A percentile compares a stretch with the other conserved stretches of the same genome.
These are phyloP conservation scores for Leptographium wingfieldii DNA, from an alignment of 2,329 filamentous ascomycete genomes.

Conservation along the genomic window DNA sequence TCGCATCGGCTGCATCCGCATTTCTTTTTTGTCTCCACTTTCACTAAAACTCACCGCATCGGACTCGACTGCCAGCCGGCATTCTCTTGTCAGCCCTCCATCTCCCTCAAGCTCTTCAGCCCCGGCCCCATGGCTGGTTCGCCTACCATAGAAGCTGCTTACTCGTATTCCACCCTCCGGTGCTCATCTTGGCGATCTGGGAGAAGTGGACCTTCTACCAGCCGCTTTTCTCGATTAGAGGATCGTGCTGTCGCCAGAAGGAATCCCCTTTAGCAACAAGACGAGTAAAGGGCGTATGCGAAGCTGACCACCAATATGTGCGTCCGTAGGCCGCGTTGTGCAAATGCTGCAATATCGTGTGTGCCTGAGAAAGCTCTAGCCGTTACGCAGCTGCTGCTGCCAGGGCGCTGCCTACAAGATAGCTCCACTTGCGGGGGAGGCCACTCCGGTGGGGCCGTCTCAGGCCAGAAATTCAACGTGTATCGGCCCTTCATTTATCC, in stretches of 20 bases:
- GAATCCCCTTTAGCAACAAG: background rate
- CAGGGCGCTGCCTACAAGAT: background rate
- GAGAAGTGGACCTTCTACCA: background rate
- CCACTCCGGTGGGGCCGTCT: background rate
- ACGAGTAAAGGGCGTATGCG: background rate
- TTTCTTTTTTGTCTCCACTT: too few relatives aligned
- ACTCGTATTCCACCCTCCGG: constrained; percentile 81
- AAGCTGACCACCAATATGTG: background rate
- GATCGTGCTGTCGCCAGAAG: background rate
- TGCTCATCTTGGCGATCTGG: constrained; percentile 16
- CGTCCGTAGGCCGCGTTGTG: background rate
- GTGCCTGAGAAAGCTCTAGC: background rate
- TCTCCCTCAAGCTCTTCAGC: background rate
- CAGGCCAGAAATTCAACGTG: background rate
- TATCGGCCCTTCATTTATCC: background rate
- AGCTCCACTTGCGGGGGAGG: background rate
- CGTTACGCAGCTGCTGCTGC: background rate
- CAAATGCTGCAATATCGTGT: background rate
- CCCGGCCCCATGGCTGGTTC: too few relatives aligned
- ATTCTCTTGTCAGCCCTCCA: background rate
- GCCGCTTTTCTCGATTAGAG: background rate
- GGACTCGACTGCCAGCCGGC: constrained; percentile 56
- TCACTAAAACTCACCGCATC: constrained; percentile 57
- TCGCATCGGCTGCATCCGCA: background rate
- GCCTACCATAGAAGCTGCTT: constrained; percentile 15